Percentiles rank a stretch among this genome's conserved stretches.
Evolutionary conservation across 1,284 basidiomycete species (phyloP).

Genomic region (Moesziomyces aphidis): DNA sequence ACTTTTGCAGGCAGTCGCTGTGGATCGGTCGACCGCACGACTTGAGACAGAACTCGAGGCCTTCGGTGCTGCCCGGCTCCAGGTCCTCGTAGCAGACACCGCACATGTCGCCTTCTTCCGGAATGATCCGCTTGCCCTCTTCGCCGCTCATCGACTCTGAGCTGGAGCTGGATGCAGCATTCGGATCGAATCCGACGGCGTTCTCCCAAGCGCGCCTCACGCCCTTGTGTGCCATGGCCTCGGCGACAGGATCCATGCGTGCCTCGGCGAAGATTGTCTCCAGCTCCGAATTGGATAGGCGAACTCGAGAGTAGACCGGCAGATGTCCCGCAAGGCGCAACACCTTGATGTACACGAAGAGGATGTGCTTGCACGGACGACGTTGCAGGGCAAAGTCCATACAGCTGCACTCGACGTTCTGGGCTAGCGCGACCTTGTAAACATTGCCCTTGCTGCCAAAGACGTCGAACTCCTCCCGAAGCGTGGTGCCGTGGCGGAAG

Average conservation of each 20-base stretch:
- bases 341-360: constrained; percentile 47
- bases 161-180: background rate
- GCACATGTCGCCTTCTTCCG: constrained; percentile 39
- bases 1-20: constrained; percentile 38
- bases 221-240: constrained; percentile 27
- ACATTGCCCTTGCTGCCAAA: constrained; percentile 40
- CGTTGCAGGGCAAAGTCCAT: constrained; percentile 30
- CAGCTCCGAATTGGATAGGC: constrained; percentile 15
- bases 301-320: constrained; percentile 16
- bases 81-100: constrained; percentile 50
- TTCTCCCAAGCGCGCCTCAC: constrained; percentile 37
- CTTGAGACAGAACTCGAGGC: constrained; percentile 38
- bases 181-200: constrained; percentile 25
- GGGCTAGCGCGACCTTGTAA: constrained; percentile 33
- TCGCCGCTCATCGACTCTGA: background rate
- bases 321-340: constrained; percentile 27
- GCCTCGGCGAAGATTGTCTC: constrained; percentile 25
- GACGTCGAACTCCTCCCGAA: constrained; percentile 31
- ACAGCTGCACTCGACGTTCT: constrained; percentile 25
- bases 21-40: constrained; percentile 48
- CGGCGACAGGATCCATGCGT: constrained; percentile 19
- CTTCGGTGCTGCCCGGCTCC: constrained; percentile 29
- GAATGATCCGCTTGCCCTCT: constrained; percentile 30
- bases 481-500: constrained; percentile 10
- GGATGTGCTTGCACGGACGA: constrained; percentile 36